phyloP scores from a whole-genome alignment of 495 filamentous ascomycete species.

The Staphylotrichum longicolle region DNA sequence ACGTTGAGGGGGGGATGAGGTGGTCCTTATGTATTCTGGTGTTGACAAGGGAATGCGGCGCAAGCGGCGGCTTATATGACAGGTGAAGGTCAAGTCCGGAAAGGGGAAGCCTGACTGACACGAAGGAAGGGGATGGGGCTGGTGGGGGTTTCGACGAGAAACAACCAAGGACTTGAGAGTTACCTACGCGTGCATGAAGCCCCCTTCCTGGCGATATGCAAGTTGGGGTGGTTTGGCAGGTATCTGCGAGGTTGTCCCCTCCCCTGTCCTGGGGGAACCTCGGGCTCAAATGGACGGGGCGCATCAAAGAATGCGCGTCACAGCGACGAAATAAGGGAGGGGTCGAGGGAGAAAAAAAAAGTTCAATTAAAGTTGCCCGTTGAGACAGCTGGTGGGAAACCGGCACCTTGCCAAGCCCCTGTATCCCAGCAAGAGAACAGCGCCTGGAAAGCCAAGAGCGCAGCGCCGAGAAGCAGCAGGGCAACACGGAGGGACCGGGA shows the following conservation, averaged over 20 bases:
- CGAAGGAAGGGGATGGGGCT: constrained; percentile 3
- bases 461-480: constrained; percentile 16
- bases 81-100: constrained; percentile 11
- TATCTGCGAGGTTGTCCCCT: constrained; percentile 5
- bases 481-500: neutral
- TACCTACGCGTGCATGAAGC: constrained; percentile 15
- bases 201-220: constrained; percentile 3
- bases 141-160: constrained; percentile 14
- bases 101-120: constrained; percentile 8
- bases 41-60: constrained; percentile 6
- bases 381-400: constrained; percentile 4
- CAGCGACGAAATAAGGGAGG: constrained; percentile 2
- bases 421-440: constrained; percentile 13
- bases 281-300: neutral
- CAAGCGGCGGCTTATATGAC: neutral
- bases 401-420: constrained; percentile 18
- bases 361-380: constrained; percentile 17
- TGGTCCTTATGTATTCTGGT: constrained; percentile 13
- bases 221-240: neutral
- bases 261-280: constrained; percentile 1
- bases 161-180: constrained; percentile 3
- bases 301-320: constrained; percentile 12
- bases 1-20: neutral
- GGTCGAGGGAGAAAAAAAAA: constrained; percentile 11
- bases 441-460: constrained; percentile 13